A percentile compares a stretch with the other conserved stretches of the same genome.
phyloP scores from a whole-genome alignment of 352 stramenopile genomes.

The Achlya hypogyna region DNA sequence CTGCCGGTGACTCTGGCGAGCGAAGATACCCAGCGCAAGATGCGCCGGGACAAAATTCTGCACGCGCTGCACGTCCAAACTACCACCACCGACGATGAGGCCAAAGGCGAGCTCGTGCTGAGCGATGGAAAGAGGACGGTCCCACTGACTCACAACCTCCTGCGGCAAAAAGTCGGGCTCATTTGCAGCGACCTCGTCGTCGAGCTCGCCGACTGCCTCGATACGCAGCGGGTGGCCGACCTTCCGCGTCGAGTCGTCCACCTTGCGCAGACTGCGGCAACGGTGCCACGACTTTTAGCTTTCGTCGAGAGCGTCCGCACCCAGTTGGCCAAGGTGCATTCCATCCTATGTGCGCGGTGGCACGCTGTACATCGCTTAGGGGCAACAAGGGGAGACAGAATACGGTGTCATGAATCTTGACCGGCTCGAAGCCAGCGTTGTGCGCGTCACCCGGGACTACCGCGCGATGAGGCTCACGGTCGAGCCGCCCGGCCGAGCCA shows the following conservation, averaged over 20 bases:
- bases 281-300: background rate
- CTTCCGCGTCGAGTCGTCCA: background rate
- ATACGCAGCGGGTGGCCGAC: background rate
- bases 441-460: conserved; percentile 2
- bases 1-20: too few relatives aligned
- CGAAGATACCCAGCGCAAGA: background rate
- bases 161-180: background rate
- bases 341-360: background rate
- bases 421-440: background rate
- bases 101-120: background rate
- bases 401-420: background rate
- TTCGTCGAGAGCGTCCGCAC: background rate
- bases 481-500: background rate
- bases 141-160: background rate
- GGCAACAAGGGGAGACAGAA: too few relatives aligned
- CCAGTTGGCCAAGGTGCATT: background rate
- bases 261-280: background rate
- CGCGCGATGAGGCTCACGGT: background rate
- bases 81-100: background rate
- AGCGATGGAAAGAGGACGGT: background rate
- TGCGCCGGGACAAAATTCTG: conserved; percentile 13
- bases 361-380: too few relatives aligned
- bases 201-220: background rate
- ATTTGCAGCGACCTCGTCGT: conserved; percentile 17
- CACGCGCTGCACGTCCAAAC: background rate